Evolutionary conservation across 2,329 filamentous ascomycete genomes (phyloP).

Genomic region (Neonectria punicea): DNA sequence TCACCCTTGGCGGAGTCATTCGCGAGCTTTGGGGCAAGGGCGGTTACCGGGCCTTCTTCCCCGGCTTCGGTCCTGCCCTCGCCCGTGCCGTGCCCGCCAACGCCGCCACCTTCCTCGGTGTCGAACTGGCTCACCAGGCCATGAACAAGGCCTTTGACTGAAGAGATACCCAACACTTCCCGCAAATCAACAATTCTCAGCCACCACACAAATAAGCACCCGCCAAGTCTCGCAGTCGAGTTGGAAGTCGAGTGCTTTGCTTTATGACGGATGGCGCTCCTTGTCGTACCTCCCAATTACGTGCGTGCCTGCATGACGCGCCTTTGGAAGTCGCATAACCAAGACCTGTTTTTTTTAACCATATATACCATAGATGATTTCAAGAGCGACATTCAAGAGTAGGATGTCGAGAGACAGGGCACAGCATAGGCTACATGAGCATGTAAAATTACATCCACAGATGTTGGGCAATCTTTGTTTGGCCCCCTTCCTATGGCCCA

Average conservation of each 20-base stretch:
- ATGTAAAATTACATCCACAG: constrained; percentile 14
- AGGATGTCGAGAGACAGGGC: background rate
- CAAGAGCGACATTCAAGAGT: background rate
- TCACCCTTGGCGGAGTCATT: constrained; percentile 83
- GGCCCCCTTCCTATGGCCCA: constrained; percentile 11
- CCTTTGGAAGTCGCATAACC: constrained; percentile 8
- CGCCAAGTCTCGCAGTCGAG: background rate
- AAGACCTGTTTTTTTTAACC: constrained; percentile 19
- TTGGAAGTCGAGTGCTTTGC: constrained; percentile 6
- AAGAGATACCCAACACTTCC: background rate
- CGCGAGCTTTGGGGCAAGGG: constrained; percentile 84
- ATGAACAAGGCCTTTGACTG: constrained; percentile 79
- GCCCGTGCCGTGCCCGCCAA: constrained; percentile 95
- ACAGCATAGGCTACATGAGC: constrained; percentile 19
- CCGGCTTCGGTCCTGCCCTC: constrained; percentile 91
- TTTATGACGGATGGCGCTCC: constrained; percentile 17
- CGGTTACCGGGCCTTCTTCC: constrained; percentile 94
- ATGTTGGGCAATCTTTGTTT: constrained; percentile 29
- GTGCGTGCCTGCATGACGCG: constrained; percentile 13
- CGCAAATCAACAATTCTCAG: constrained; percentile 2
- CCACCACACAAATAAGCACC: background rate
- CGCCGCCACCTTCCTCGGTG: constrained; percentile 91
- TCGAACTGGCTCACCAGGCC: constrained; percentile 84
- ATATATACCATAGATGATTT: constrained; percentile 29
- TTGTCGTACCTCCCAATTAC: constrained; percentile 9